Evolutionary conservation across 129 eudicot species (phyloP), one percentile per base, ranked within the genome.

Genomic region (Oenanthe sinensis): DNA sequence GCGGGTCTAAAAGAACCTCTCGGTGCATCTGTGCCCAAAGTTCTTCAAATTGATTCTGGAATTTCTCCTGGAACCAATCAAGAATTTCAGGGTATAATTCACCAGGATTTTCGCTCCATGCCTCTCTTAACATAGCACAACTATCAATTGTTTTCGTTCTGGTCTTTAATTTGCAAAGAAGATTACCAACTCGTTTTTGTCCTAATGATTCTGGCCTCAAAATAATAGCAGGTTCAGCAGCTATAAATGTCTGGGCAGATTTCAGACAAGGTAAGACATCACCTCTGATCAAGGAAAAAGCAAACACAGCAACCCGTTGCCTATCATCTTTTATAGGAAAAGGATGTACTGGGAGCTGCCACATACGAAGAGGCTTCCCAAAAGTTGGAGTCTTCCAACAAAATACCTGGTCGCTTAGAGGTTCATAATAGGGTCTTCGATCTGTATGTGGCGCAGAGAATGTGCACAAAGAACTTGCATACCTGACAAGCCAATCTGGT

Each of bases 271-370:
- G 98, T 80, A 95, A 75, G 58, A 90, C 92, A 5, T 75, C 54
- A 42, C 98, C 98, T 3, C 87, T 91, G 17, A 95, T 93, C 87
- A 95, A 87, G 49, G 99, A 75, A 86, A n/a, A 86, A 76, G 91
- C 92, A 83, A 96, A 96, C 26, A 85, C 91, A 58, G 79, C 86
- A 22, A 82, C 97, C 15, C 90, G 79, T 13, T 65, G 80, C 60
- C 47, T 48, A 83, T 83, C 87, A 73, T 96, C 97, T 84, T 88
- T 75, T 43, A 87, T 81, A 14, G 91, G 95, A 54, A 89, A 48
- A 77, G 87, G 83, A 58, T 87, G 87, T 15, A 81, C 76, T 5
- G 99, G 97, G 68, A 96, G 97, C 82, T 83, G 86, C 97, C 99
- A 96, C 36, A 33, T 33, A 1, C 36, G 36, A 14, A 85, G 72